phyloP scores from a whole-genome alignment of 192 early-diverging fungal species.

The Coemansia sp. region DNA sequence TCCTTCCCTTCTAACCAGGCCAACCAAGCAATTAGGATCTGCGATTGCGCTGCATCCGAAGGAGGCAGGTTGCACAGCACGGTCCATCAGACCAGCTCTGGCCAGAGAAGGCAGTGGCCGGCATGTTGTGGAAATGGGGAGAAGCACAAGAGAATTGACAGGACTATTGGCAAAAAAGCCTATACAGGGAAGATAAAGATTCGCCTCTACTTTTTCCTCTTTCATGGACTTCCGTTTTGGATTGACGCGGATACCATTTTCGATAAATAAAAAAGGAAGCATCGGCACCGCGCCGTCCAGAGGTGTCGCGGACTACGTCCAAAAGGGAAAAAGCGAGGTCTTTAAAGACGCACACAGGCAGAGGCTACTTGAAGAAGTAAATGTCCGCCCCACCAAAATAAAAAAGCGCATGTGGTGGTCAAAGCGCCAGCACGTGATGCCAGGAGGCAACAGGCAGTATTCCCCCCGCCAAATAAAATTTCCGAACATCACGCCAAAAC shows the following conservation, averaged over 20 bases:
- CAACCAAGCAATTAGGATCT: too few species aligned
- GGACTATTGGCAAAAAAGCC: neutral
- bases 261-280: neutral
- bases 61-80: too few species aligned
- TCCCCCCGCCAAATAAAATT: neutral
- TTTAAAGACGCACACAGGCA: neutral
- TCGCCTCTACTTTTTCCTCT: too few species aligned
- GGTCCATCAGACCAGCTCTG: too few species aligned
- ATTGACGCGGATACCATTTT: too few species aligned
- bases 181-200: neutral
- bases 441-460: neutral
- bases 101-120: neutral
- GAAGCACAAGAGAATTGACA: neutral
- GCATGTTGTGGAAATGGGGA: neutral
- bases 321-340: neutral
- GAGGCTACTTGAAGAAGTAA: neutral
- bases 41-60: too few species aligned
- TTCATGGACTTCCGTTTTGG: too few species aligned
- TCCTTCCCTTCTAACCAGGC: too few species aligned
- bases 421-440: conserved; percentile 1
- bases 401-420: neutral
- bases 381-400: neutral
- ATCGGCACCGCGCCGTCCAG: neutral
- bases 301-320: neutral
- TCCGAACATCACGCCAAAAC: neutral